Evolutionary conservation across 805 yeast genomes (phyloP).

Genomic region (Ogataea siamensis): DNA sequence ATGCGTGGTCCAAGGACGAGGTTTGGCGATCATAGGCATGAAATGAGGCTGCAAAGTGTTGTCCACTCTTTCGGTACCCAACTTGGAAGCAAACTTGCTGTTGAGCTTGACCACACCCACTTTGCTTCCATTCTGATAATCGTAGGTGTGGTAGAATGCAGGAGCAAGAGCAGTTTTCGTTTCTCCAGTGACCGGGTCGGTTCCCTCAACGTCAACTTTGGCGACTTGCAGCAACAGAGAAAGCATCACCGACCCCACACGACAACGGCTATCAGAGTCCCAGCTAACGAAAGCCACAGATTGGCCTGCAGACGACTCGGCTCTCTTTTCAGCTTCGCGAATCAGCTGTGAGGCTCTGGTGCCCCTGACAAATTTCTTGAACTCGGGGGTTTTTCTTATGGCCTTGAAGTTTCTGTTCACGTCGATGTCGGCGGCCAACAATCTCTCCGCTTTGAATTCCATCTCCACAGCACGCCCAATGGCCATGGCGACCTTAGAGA

Average conservation of each 20-base stretch:
- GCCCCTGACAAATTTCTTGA: constrained; percentile 39
- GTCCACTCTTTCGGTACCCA: constrained; percentile 63
- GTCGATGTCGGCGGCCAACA: constrained; percentile 56
- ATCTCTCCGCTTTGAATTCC: constrained; percentile 72
- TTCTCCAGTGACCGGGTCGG: constrained; percentile 75
- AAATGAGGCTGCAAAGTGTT: constrained; percentile 75
- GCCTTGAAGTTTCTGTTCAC: constrained; percentile 51
- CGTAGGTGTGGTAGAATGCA: constrained; percentile 87
- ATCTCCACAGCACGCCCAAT: constrained; percentile 84
- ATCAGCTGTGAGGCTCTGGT: constrained; percentile 29
- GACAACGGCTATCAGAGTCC: constrained; percentile 45
- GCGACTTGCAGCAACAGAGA: constrained; percentile 80
- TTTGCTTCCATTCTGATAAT: constrained; percentile 72
- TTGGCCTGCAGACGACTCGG: constrained; percentile 22
- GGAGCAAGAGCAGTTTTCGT: constrained; percentile 74
- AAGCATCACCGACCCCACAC: constrained; percentile 77
- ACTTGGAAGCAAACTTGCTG: constrained; percentile 57
- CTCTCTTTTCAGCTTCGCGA: constrained; percentile 25
- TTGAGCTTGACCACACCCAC: constrained; percentile 82
- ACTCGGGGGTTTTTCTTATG: constrained; percentile 45
- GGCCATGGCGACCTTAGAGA: constrained; percentile 74
- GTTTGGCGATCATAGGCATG: constrained; percentile 89
- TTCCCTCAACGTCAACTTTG: constrained; percentile 72
- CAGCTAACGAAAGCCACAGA: constrained; percentile 20
- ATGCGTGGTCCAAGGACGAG: constrained; percentile 84